Percentiles rank a stretch among this genome's conserved stretches.
Conservation (phyloP, 2,329 filamentous ascomycete species). For the Neonectria punicea region DNA sequence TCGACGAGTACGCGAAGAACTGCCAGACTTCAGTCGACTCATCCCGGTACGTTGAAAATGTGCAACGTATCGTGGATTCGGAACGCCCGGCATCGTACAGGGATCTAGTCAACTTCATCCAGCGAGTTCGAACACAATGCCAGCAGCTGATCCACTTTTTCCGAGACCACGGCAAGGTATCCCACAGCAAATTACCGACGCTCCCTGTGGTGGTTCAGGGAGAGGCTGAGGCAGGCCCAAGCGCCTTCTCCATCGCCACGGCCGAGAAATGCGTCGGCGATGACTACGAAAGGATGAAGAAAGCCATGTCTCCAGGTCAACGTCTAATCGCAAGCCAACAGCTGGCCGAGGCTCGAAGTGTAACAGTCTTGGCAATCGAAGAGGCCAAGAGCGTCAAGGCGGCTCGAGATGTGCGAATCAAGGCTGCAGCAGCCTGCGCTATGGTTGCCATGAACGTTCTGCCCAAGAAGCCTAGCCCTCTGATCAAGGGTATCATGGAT, state of each 20-base stretch:
- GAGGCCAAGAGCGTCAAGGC: conserved; percentile 84
- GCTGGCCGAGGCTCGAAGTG: conserved; percentile 79
- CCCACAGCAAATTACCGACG: conserved; percentile 77
- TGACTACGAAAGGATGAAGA: conserved; percentile 90
- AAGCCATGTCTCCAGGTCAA: conserved; percentile 87
- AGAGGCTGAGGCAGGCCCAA: conserved; percentile 89
- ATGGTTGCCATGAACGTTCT: conserved; percentile 87
- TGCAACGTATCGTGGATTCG: conserved; percentile 82
- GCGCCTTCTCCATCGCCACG: conserved; percentile 87
- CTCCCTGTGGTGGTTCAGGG: conserved; percentile 94
- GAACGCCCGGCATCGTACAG: conserved; percentile 86
- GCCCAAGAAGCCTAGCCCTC: conserved; percentile 90
- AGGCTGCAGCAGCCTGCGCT: conserved; percentile 86
- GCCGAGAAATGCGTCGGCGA: conserved; percentile 88
- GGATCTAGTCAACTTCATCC: conserved; percentile 89
- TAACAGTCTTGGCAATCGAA: conserved; percentile 76
- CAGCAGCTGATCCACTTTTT: conserved; percentile 91
- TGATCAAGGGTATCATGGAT: conserved; percentile 99
- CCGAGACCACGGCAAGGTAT: conserved; percentile 87
- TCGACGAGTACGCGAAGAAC: conserved; percentile 87
- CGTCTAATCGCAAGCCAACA: conserved; percentile 84
- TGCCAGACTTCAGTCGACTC: conserved; percentile 54
- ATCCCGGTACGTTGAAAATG: conserved; percentile 66
- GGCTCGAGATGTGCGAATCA: conserved; percentile 85
- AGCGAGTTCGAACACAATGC: conserved; percentile 90